Base-by-base conservation (phyloP, 306 rosid species). In the Ceratonia siliqua region DNA sequence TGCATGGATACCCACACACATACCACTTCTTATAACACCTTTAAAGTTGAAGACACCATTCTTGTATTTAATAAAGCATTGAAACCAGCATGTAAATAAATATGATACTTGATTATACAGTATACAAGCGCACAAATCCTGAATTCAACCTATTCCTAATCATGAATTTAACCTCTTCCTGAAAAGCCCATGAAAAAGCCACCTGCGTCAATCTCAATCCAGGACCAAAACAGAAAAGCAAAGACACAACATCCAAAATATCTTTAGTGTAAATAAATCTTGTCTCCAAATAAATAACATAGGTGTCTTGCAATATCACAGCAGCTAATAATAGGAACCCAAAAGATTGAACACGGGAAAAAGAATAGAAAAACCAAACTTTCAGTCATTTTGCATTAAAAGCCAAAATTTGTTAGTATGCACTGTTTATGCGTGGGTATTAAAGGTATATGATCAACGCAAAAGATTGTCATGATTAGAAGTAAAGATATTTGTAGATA, bases 301-400 rank as follows among this genome's bases (percentile, higher is more conserved):
- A 7, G 35, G 28, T 61, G 4, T 48, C 39, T 62, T 14, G 39
- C 38, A 42, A 76, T 15, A 21, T 67, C 50, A 32, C 28, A 32
- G 18, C 20, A 57, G 8, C 39, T 50, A 21, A 25, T 64, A n/a
- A 49, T 25, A 25, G 36, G 5, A 55, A 25, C 35, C 8, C 13
- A 64, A 46, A 3, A 21, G 18, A 62, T 2, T 5, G 15, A n/a
- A 10, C 12, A 24, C 35, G 17, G 3, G 17, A 12, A 49, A 20
- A 20, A 22, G 13, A 8, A 28, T 15, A 9, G 66, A 18, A n/a
- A 58, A 61, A 32, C 22, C 33, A 30, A 59, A 61, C 5, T 42
- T 62, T 62, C 45, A 15, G 58, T 48, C 68, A 76, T n/a, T 45
- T 53, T 13, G 42, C 42, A 54, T 53, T 32, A 54, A 39, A 48